Evolutionary conservation across 1,139 yeast species (phyloP), one percentile per base, ranked within the genome.

Genomic region (Arxiozyma telluris): DNA sequence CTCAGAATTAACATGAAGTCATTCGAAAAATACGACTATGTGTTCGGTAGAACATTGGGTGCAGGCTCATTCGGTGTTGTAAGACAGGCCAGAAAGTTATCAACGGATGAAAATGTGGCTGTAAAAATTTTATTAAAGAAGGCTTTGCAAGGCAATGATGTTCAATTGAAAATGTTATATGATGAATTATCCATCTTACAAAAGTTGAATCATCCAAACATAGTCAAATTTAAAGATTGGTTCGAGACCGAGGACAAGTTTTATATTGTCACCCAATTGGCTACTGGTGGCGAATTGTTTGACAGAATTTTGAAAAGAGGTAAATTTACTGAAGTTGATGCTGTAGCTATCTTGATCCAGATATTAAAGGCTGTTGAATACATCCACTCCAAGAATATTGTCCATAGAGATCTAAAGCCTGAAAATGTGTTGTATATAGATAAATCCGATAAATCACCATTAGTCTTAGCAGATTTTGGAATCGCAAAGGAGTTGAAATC

Each of bases 1-100:
- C 30, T 21, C 15, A 21, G n/a, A 25, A 47, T 17, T 23, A 22
- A 4, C 30, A 42, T 41, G 44, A 41, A 48, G 18, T 27, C 50
- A 27, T 30, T 22, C 25, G 38, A 25, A 20, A 51, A 52, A 30
- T 30, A 76, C 47, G 76, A 78, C 57, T 88, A 86, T 64, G 76
- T 81, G 4, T 85, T 88, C 67, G 95, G 94, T 11, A 80, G 79
- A 59, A 86, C 94, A 0, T 72, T 90, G 20, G 97, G 97, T 7
- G 96, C 96, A 0, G 97, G 97, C 2, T 81, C 95, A 1, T 90
- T 87, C 73, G 96, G 97, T 41, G 84, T 88, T 22, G 97, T 90
- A 4, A 76, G 95, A 61, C 81, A 82, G 61, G 96, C 96, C 1
- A 74, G 83, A 50, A 78, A 79, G 61, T 72, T 74, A 55, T 69